These are phyloP conservation scores for Gonapodya prolifera DNA, from an alignment of 192 early-diverging fungal species.

Conservation along the genomic window DNA sequence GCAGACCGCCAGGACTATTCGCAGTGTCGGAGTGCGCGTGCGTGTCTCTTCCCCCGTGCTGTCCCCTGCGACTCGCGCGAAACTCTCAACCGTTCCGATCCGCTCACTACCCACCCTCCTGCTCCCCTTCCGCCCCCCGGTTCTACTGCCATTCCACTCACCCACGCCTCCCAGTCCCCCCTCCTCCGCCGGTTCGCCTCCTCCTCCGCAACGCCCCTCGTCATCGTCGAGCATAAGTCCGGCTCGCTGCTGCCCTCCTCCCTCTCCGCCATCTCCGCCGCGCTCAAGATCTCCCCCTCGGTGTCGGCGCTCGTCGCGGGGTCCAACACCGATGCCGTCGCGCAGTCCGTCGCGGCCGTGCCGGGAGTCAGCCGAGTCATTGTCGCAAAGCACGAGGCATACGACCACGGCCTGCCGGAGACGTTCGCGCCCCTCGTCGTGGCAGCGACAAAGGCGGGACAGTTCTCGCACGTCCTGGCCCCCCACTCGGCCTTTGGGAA, in stretches of 20 bases:
- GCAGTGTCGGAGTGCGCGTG: too few relatives aligned
- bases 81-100: too few relatives aligned
- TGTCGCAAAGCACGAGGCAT: slow-evolving; percentile 65
- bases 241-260: slow-evolving; percentile 54
- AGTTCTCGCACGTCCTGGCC: slow-evolving; percentile 75
- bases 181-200: slow-evolving; percentile 15
- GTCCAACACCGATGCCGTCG: slow-evolving; percentile 48
- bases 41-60: too few relatives aligned
- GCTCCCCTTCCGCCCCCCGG: too few relatives aligned
- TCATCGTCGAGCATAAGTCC: slow-evolving; percentile 83
- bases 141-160: too few relatives aligned
- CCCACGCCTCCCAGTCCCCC: not conserved
- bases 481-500: slow-evolving; percentile 82
- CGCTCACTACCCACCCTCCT: too few relatives aligned
- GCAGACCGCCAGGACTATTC: too few relatives aligned
- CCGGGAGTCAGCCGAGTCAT: slow-evolving; percentile 70
- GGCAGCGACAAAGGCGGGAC: slow-evolving; percentile 48
- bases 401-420: slow-evolving; percentile 71
- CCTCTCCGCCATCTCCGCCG: slow-evolving; percentile 80
- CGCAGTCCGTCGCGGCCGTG: slow-evolving; percentile 42
- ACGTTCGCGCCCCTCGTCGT: slow-evolving; percentile 61
- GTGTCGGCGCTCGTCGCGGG: slow-evolving; percentile 86
- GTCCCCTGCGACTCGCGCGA: too few relatives aligned
- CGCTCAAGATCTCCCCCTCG: slow-evolving; percentile 49
- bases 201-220: slow-evolving; percentile 56